Percentiles rank a stretch among this genome's conserved stretches.
These are phyloP conservation scores for Fusarium algeriense DNA, from an alignment of 2,329 filamentous ascomycete genomes.

Conservation along the genomic window DNA sequence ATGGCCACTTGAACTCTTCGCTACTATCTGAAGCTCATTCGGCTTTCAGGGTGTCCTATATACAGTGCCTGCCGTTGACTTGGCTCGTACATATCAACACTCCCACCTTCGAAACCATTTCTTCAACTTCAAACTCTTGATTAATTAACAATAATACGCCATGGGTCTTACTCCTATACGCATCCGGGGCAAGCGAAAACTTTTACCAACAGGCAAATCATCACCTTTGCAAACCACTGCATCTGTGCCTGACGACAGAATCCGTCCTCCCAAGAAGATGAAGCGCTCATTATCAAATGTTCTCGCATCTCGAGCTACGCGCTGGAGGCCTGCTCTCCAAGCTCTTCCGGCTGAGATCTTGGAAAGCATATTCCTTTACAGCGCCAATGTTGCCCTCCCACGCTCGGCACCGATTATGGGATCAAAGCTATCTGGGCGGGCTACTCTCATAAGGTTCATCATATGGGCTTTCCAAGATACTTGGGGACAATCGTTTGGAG, in stretches of 20 bases:
- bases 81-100: background rate
- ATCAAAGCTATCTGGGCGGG: conserved; percentile 58
- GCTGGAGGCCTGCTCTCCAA: conserved; percentile 47
- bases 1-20: background rate
- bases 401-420: conserved; percentile 60
- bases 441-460: conserved; percentile 54
- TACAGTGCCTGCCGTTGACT: background rate
- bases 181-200: conserved; percentile 64
- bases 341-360: conserved; percentile 65
- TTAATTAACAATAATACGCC: background rate
- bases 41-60: background rate
- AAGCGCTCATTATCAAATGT: conserved; percentile 50
- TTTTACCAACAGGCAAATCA: conserved; percentile 29
- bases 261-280: conserved; percentile 41
- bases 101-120: background rate
- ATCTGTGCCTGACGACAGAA: background rate
- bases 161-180: conserved; percentile 65
- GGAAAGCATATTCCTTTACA: conserved; percentile 64
- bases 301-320: conserved; percentile 45
- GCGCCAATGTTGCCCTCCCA: conserved; percentile 62
- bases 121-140: background rate
- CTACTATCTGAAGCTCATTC: background rate
- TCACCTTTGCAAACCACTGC: conserved; percentile 5
- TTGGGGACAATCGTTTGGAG: conserved; percentile 56
- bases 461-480: conserved; percentile 54